Evolutionary conservation across 352 stramenopile genomes (phyloP), one percentile per base, ranked within the genome.

Genomic region (Phytopythium delawarense): DNA sequence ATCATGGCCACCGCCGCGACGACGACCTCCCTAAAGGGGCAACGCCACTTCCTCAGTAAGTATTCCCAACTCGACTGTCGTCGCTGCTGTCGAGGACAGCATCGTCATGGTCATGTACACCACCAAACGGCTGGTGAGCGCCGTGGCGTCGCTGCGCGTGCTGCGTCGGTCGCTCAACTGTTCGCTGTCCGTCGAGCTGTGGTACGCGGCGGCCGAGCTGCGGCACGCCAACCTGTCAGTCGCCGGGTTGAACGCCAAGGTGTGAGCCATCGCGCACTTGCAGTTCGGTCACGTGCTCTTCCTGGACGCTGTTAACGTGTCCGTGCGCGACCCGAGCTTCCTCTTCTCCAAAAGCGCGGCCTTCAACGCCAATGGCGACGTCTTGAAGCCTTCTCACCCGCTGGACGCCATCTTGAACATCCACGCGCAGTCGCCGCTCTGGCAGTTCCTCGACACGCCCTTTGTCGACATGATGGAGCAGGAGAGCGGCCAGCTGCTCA

Each of bases 71-170:
- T 20, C 44, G 44, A 51, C 30, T 34, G 16, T 34, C 21, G 37
- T 25, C n/a, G n/a, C n/a, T 16, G 34, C 39, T 13, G 15, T 39
- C 8, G 12, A 44, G 2, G 30, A 71, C 50, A 78, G 74, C 7
- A 80, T 89, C 64, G 40, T 81, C 34, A 82, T 89, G 66, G 74
- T 87, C 18, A 64, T 84, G 20, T 85, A 89, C n/a, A n/a, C n/a
- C 63, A 72, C 73, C 0, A 84, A 82, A 50, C 57, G 79, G 46
- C 64, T 87, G 37, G 62, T 76, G 16, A 76, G 74, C 39, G 67
- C 61, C 9, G 85, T 84, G 35, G 75, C 72, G 8, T 71, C 63
- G 12, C 62, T 87, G 30, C 72, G 71, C 21, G 63, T 65, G 6
- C 66, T 89, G 48, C 73, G 79, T 18, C 21, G 46, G 21, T 62